A percentile compares a stretch with the other conserved stretches of the same genome.
These are phyloP conservation scores for Pittosporum tobira DNA, from an alignment of 129 eudicot genomes.

Conservation along the genomic window DNA sequence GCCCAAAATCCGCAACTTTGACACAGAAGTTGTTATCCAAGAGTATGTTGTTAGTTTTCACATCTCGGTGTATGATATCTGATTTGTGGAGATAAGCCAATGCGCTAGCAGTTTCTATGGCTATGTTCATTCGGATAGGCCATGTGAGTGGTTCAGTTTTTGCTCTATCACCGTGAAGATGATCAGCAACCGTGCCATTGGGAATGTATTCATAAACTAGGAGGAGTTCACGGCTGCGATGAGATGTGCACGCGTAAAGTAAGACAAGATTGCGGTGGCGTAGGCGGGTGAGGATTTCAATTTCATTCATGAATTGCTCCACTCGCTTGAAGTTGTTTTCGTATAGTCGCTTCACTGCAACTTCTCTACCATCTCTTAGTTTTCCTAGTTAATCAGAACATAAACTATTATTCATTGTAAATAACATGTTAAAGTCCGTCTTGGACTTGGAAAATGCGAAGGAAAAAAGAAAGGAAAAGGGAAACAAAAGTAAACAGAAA, in stretches of 20 bases:
- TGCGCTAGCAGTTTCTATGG: conserved; percentile 72
- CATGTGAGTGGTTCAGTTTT: conserved; percentile 37
- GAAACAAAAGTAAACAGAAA: not conserved
- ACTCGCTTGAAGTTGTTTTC: conserved; percentile 55
- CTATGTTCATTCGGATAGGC: conserved; percentile 61
- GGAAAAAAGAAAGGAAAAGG: no score
- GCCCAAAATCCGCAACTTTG: conserved; percentile 57
- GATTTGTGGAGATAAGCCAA: conserved; percentile 68
- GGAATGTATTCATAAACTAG: conserved; percentile 47
- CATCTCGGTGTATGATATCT: conserved; percentile 50
- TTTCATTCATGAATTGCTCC: conserved; percentile 63
- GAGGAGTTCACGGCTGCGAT: conserved; percentile 49
- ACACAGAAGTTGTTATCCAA: conserved; percentile 32
- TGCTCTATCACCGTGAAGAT: conserved; percentile 55
- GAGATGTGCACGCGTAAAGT: conserved; percentile 74
- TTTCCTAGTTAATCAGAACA: conserved; percentile 50
- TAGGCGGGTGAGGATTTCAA: conserved; percentile 44
- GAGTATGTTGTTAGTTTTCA: conserved; percentile 46
- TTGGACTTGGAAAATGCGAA: no score
- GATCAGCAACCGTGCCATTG: conserved; percentile 58
- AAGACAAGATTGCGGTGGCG: conserved; percentile 56
- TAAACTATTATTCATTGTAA: conserved; percentile 1
- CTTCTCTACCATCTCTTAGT: conserved; percentile 68
- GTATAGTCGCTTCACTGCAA: conserved; percentile 68
- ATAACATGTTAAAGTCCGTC: not conserved